Evolutionary conservation across 2,329 filamentous ascomycete species (phyloP), one percentile per base, ranked within the genome.

Genomic region (Fusarium goolgardi): DNA sequence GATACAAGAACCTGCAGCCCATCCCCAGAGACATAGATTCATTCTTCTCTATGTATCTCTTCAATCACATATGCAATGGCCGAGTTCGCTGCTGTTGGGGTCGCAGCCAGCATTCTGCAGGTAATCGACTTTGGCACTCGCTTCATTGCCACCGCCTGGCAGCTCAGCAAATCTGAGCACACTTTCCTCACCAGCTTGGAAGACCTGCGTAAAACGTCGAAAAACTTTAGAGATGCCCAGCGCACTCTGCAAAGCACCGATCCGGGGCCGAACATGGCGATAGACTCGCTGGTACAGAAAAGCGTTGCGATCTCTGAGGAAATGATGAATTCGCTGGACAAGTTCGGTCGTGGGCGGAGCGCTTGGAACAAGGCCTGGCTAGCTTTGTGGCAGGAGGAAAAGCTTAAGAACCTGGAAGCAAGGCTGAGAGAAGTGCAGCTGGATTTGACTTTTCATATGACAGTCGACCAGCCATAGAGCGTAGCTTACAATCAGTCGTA

Each of bases 81-180:
- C 0, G 52, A 64, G 13, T 23, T 64, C 6, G 59, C 52, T 43
- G 46, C 40, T 6, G 31, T 65, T 1, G 46, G 59, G 6, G 37
- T 37, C 10, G 54, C 59, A 41, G 59, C 53, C 2, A 59, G 59
- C 3, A 20, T 54, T 0, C 20, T 65, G 11, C 61, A 65, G 15
- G 37, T 65, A 4, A 25, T 65, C 2, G 63, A 65, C 32, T 65
- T 65, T 10, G 61, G 61, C 4, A 60, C 20, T 5, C 55, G 50
- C 4, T 65, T 65, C n/a, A 10, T 56, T 18, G 40, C 21, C 6
- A 65, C 55, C 1, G 18, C 57, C 1, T 51, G 25, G 16, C 37
- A 55, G 15, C 25, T 53, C 0, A 44, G 34, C n/a, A 29, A 27
- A 21, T 54, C 49, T 1, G 50, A 55, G 15, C 12, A 8, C 0